Base-by-base conservation (phyloP, 345 rosid species). In the Brassica rapa region DNA sequence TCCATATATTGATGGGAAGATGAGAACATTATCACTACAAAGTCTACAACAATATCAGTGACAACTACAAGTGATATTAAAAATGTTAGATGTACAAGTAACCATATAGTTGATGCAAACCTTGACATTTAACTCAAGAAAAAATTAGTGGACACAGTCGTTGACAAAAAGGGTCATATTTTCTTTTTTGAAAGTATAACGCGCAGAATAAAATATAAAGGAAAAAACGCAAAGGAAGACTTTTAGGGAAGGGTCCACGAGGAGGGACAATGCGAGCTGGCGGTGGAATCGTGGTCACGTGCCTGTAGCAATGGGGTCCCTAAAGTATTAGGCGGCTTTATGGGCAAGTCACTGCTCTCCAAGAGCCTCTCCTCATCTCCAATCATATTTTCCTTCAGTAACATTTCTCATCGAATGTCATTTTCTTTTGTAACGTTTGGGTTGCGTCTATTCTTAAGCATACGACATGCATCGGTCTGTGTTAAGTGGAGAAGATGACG, bases 271-370 rank as follows among this genome's bases (percentile, higher is more conserved):
- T 32, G 80, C 71, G 64, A 70, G 80, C 80, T 70, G 80, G 80
- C 70, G 60, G 23, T 24, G 55, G 71, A 77, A 77, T 77, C 80
- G 71, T 77, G 80, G 75, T 77, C 75, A 77, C 80, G 80, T 77
- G 80, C 46, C 16, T 77, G 32, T 70, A 77, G 64, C 70, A 4
- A 35, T 77, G 65, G 80, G 41, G 21, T 35, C 57, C 80, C 68
- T 43, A 68, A 60, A 43, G 53, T 30, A 60, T 67, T 49, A 49
- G 56, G 56, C 27, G 10, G 62, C 68, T 43, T 61, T 72, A 61
- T 62, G 19, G 68, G 66, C 0, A 72, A 72, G 29, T 64, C 49
- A 64, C 68, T 64, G 49, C 68, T 21, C 23, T 1, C 8, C 57
- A 24, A 43, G 57, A 46, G 53, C 56, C 70, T 12, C 24, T 24